Base-by-base conservation (phyloP, 345 rosid species). In the Pelargonium nanum region DNA sequence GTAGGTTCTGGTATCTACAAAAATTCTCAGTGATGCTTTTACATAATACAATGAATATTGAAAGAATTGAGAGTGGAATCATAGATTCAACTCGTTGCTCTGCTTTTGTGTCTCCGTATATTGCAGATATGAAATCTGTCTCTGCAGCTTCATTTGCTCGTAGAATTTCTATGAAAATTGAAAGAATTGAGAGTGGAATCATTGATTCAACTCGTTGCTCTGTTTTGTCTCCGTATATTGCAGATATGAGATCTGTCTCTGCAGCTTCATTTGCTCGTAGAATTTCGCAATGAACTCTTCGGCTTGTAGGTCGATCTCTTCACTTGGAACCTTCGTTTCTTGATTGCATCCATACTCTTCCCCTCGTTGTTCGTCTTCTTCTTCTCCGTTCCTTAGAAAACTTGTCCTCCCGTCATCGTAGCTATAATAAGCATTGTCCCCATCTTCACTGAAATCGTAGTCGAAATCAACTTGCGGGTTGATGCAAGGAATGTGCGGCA, bases 401-500 rank as follows among this genome's bases (percentile, higher is more conserved):
- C 74, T 68, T 61, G 20, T 65, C 19, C 64, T 70, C 21, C 60
- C 65, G 26, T 26, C 25, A 23, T 71, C 68, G 59, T 80, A 62
- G 1, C 70, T 70, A 56, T 71, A 74, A 22, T 32, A 44, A 15
- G 1, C 4, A 1, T 16, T 64, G n/a, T 59, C 72, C 26, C 64
- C 67, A 17, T 58, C 65, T 15, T 77, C 80, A n/a, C n/a, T n/a
- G 40, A 72, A 82, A 64, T 73, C 88, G 48, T 68, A 72, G 20
- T 75, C 88, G 7, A 81, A 81, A 26, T 81, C 91, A 1, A 70
- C 73, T 0, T 59, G 75, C 1, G 80, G 67, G 45, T 73, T 76
- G 51, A 85, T 77, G 84, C 97, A 91, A 8, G 93, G 96, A 19
- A 87, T 62, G 45, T 70, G 77, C 5, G 51, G 64, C 22, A 58